Percentiles rank a stretch among this genome's conserved stretches.
phyloP scores from a whole-genome alignment of 495 filamentous ascomycete species.

The Talaromyces proteolyticus region DNA sequence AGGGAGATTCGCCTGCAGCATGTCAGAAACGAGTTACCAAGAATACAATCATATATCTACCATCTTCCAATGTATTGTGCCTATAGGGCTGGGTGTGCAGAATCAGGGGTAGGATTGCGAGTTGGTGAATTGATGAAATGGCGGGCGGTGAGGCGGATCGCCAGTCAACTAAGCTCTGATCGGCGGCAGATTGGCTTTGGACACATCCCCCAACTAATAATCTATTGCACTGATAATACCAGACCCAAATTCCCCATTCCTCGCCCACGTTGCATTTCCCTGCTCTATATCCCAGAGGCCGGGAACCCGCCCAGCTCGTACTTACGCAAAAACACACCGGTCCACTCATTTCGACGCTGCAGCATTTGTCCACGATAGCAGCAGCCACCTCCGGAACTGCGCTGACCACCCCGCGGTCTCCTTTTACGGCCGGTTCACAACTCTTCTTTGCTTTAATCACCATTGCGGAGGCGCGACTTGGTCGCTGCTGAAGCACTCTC shows the following conservation, averaged over 20 bases:
- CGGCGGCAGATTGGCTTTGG: not conserved
- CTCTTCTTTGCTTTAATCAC: not conserved
- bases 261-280: not conserved
- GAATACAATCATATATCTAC: not conserved
- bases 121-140: not conserved
- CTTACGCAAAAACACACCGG: not conserved
- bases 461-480: conserved; percentile 40
- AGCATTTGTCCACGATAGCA: not conserved
- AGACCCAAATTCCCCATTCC: not conserved
- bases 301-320: not conserved
- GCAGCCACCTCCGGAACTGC: conserved; percentile 1
- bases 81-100: too few relatives aligned
- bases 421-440: not conserved
- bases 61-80: too few relatives aligned
- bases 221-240: not conserved
- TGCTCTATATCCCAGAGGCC: not conserved
- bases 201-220: not conserved
- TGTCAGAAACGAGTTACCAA: not conserved
- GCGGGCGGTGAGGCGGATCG: not conserved
- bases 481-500: conserved; percentile 38
- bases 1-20: conserved; percentile 71
- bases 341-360: not conserved
- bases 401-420: conserved; percentile 7
- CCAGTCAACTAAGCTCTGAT: not conserved
- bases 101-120: too few relatives aligned